These are phyloP conservation scores for Chaetomium strumarium DNA, from an alignment of 2,329 filamentous ascomycete species.

Conservation along the genomic window DNA sequence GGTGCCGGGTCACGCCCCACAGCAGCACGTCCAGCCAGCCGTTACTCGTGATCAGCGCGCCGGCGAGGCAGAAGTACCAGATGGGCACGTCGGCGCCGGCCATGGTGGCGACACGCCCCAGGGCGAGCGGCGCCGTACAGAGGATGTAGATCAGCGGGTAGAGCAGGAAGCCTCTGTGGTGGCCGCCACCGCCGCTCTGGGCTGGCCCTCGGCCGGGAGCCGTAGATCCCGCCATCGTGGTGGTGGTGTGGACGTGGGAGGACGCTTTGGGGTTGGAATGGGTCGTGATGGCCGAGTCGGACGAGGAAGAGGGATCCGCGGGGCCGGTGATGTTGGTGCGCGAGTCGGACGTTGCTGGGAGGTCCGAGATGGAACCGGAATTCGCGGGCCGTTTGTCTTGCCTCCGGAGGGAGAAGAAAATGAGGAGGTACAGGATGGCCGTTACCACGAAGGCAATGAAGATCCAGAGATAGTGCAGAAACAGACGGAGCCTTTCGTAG, in stretches of 20 bases:
- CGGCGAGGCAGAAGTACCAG: slow-evolving; percentile 45
- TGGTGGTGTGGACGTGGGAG: neutral
- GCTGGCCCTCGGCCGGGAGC: neutral
- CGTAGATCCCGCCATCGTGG: slow-evolving; percentile 1
- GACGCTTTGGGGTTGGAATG: neutral
- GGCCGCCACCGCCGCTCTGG: slow-evolving; percentile 6
- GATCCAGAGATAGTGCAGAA: slow-evolving; percentile 59
- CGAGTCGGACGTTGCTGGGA: neutral
- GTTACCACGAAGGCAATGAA: slow-evolving; percentile 37
- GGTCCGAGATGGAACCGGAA: slow-evolving; percentile 6
- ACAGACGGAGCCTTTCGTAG: slow-evolving; percentile 48
- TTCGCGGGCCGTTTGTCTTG: neutral
- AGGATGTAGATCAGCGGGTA: slow-evolving; percentile 58
- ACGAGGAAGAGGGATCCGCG: slow-evolving; percentile 1
- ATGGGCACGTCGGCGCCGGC: slow-evolving; percentile 41
- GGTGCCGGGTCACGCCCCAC: slow-evolving; percentile 27
- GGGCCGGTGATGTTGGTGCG: neutral
- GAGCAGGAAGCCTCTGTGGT: slow-evolving; percentile 45
- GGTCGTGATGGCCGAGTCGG: neutral
- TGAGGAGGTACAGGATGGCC: slow-evolving; percentile 32
- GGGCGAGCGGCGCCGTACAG: slow-evolving; percentile 55
- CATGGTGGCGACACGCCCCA: slow-evolving; percentile 54
- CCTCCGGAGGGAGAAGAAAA: slow-evolving; percentile 32
- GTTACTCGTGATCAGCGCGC: slow-evolving; percentile 45
- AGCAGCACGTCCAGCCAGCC: slow-evolving; percentile 33